Base-by-base conservation (phyloP, 768 basidiomycete species). In the Suillus subluteus region DNA sequence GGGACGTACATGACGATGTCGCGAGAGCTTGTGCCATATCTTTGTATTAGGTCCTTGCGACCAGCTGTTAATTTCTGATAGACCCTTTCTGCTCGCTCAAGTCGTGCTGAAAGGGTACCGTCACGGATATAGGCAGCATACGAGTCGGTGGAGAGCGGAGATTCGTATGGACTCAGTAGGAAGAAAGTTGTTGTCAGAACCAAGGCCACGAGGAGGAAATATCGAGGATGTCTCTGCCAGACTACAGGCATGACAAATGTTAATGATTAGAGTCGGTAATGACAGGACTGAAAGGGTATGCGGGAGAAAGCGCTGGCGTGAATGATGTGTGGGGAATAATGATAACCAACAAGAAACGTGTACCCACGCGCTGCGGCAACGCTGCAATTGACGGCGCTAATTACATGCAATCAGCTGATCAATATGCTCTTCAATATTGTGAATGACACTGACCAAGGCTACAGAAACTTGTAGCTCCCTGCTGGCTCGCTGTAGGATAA, bases 191-290 rank as follows among this genome's bases (percentile, higher is more conserved):
- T 74, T 59, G 80, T 67, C 54, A 86, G 79, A 48, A 81, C 75
- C 65, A 81, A 58, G 43, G 80, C 74, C 59, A 85, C 75, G 70
- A 82, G 73, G 66, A 86, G 66, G 65, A 80, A 74, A 75, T 87
- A 88, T 69, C 85, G 83, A 37, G 87, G 87, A 72, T 88, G 86
- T 65, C 85, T 81, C 65, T 78, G 73, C 78, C 79, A 80, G 38
- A 69, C 63, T 35, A 59, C 63, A 43, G 76, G 76, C 78, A 79
- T 79, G n/a, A 37, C 52, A 15, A n/a, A 41, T 23, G 43, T 26
- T 46, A 16, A 59, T 52, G 40, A 50, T 32, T 55, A 55, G 9
- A 15, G 65, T n/a, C 38, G 30, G 64, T 66, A 65, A 64, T 12
- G 65, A 66, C 63, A 65, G 50, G 65, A 66, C 18, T 62, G 72